These are phyloP conservation scores for Penicillium frequentans DNA, from an alignment of 2,329 filamentous ascomycete genomes.

Conservation along the genomic window DNA sequence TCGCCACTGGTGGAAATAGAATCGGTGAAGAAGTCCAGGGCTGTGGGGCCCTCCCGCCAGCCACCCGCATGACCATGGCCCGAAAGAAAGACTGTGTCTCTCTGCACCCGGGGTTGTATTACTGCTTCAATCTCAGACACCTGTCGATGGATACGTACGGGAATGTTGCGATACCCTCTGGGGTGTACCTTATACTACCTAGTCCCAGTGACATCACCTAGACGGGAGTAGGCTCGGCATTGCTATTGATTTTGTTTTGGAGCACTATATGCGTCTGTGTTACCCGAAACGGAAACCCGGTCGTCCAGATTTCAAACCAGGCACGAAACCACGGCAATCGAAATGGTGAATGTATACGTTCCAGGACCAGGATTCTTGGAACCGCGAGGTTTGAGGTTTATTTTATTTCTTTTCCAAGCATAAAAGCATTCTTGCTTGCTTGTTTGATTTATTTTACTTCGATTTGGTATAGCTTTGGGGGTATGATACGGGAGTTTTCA, in stretches of 20 bases:
- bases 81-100: not conserved
- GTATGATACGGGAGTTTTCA: constrained; percentile 8
- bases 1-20: not conserved
- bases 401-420: not conserved
- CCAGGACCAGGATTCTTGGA: not conserved
- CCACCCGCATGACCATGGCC: not conserved
- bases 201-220: not conserved
- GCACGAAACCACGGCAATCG: not conserved
- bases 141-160: not conserved
- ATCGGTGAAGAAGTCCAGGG: constrained; percentile 5
- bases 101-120: not conserved
- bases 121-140: not conserved
- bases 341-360: constrained; percentile 4
- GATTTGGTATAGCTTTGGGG: not conserved
- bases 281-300: constrained; percentile 6
- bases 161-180: not conserved
- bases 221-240: not conserved
- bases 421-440: not conserved
- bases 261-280: not conserved
- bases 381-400: not conserved
- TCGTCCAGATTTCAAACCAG: not conserved
- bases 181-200: not conserved
- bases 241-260: not conserved
- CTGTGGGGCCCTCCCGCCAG: constrained; percentile 10
- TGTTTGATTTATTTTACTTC: not conserved